Conservation (phyloP, 148 eudicot genomes). For the Silene conica region DNA sequence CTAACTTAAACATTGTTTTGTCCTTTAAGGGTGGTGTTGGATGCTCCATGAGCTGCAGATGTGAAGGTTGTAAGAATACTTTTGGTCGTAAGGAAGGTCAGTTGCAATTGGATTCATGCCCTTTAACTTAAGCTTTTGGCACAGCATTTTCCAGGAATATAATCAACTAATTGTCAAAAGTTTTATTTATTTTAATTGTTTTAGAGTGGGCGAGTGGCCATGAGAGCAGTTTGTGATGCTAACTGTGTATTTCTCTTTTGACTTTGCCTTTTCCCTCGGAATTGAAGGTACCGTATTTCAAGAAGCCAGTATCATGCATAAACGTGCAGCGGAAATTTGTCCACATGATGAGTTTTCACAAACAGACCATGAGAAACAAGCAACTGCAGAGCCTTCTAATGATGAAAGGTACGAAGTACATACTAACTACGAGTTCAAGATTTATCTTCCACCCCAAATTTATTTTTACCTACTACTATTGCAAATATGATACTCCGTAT, state of each 20-base stretch:
- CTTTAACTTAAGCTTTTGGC: no score
- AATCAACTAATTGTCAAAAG: background rate
- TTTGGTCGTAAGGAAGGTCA: constrained; percentile 43
- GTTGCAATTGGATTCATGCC: constrained; percentile 3
- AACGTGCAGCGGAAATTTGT: constrained; percentile 15
- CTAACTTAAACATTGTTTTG: constrained; percentile 8
- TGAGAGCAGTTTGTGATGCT: no score
- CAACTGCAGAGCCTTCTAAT: constrained; percentile 17
- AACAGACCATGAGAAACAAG: constrained; percentile 24
- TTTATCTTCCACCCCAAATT: no score
- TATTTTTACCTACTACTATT: no score
- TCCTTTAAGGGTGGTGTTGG: constrained; percentile 46
- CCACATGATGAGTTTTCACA: constrained; percentile 12
- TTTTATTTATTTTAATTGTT: background rate
- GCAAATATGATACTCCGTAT: no score
- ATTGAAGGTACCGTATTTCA: constrained; percentile 8
- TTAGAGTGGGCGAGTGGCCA: background rate
- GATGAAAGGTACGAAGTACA: constrained; percentile 18
- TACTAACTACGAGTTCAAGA: no score
- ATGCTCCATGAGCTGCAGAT: constrained; percentile 43
- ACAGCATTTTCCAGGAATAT: no score
- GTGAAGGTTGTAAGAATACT: constrained; percentile 43
- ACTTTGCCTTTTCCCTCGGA: constrained; percentile 16
- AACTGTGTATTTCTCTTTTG: background rate
- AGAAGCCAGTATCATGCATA: constrained; percentile 7